A percentile compares a stretch with the other conserved stretches of the same genome.
Conservation (phyloP, 345 rosid genomes). For the Eucalyptus urophylla region DNA sequence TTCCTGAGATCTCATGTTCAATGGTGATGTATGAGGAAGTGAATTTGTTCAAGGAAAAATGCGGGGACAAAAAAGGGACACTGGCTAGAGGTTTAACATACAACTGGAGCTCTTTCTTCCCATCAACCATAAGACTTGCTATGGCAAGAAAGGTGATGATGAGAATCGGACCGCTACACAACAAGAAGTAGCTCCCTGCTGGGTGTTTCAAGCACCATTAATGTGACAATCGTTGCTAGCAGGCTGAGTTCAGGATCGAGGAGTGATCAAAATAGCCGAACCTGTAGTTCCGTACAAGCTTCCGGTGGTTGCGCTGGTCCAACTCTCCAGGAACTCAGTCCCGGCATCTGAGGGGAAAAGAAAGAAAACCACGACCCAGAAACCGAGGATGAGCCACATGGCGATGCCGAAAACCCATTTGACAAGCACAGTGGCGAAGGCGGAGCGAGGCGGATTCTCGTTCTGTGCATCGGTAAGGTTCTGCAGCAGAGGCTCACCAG, state of each 20-base stretch:
- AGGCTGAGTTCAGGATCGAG: not conserved
- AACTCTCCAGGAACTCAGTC: constrained; percentile 11
- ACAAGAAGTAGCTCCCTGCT: constrained; percentile 61
- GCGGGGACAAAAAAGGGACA: not conserved
- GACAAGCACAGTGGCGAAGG: not conserved
- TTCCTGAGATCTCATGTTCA: constrained; percentile 14
- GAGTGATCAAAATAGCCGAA: not conserved
- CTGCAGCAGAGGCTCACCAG: not conserved
- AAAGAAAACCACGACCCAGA: constrained; percentile 48
- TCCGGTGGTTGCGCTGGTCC: constrained; percentile 13
- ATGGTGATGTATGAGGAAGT: not conserved
- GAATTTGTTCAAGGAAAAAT: not conserved
- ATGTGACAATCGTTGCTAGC: not conserved
- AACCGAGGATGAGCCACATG: constrained; percentile 38
- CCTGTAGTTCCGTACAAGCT: constrained; percentile 55
- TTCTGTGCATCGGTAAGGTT: not conserved
- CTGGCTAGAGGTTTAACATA: not conserved
- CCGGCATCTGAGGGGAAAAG: constrained; percentile 42
- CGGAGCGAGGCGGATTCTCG: not conserved
- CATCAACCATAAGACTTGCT: constrained; percentile 31
- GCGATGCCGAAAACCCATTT: constrained; percentile 40
- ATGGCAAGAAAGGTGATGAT: constrained; percentile 40
- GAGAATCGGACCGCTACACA: constrained; percentile 56
- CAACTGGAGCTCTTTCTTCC: constrained; percentile 38
- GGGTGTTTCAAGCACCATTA: not conserved